Base-by-base conservation (phyloP, 2,329 filamentous ascomycete species). In the Colletotrichum phormii region DNA sequence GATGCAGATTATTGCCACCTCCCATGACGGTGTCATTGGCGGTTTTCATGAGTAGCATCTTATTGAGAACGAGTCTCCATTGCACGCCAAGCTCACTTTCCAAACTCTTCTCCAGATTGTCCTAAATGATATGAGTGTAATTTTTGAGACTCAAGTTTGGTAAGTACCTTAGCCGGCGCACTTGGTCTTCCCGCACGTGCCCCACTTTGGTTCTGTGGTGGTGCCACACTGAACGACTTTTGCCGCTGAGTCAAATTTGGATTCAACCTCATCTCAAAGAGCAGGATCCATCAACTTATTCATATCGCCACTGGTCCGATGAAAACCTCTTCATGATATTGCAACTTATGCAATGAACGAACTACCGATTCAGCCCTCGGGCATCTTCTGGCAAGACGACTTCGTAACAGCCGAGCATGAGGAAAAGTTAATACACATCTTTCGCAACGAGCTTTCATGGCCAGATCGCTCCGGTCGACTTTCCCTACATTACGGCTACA, bases 401-500 rank as follows among this genome's bases (percentile, higher is more conserved):
- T 89, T 88, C 75, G 82, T 89, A 76, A 81, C 81, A 0, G 67
- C 81, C 0, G 81, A 83, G 37, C 84, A 88, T 71, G 87, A 89
- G 76, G 75, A 78, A 31, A 67, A 78, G 1, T 84, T 89, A 2
- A 76, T 88, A 61, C 75, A 81, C 33, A 82, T 84, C 67, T 88
- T 89, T 75, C 68, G 64, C 11, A 75, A 84, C 71, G 78, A 86
- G 58, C 80, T 89, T 15, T 73, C 81, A 35, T 89, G 87, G 87
- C 86, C 86, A 46, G 80, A 80, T 5, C 82, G 85, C 33, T 75
- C 79, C 35, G 86, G 85, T 3, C 84, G 87, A 4, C 77, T 86
- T 2, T 89, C 87, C 0, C 80, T 89, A 0, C 88, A 90, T 77
- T 90, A 86, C 75, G 88, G 88, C 64, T 88, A 89, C 77, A 88